phyloP scores from a whole-genome alignment of 2,329 filamentous ascomycete genomes.

The Myriangium duriaei region DNA sequence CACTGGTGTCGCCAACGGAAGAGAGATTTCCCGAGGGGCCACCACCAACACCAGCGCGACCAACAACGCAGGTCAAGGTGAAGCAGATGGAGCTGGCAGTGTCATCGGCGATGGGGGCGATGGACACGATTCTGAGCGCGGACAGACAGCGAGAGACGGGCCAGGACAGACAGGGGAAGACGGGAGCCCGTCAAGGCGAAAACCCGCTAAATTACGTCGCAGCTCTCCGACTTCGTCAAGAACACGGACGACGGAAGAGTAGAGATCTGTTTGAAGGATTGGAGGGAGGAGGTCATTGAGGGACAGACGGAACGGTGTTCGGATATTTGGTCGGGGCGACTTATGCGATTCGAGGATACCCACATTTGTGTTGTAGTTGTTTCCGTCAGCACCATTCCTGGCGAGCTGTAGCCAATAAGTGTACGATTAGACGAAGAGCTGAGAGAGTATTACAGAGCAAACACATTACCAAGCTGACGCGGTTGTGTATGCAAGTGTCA shows the following conservation, averaged over 20 bases:
- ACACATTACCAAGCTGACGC: too few species aligned
- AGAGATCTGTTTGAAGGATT: constrained; percentile 9
- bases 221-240: constrained; percentile 12
- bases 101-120: constrained; percentile 9
- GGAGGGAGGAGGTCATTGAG: constrained; percentile 4
- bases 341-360: neutral
- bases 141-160: constrained; percentile 4
- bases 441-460: too few species aligned
- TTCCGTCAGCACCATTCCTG: too few species aligned
- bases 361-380: too few species aligned
- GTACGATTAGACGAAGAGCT: too few species aligned
- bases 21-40: constrained; percentile 5
- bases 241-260: constrained; percentile 6
- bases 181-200: constrained; percentile 6
- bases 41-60: constrained; percentile 8
- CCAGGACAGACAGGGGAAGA: constrained; percentile 7
- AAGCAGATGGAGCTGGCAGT: constrained; percentile 8
- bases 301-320: too few species aligned
- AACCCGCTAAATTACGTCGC: constrained; percentile 15
- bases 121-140: constrained; percentile 8
- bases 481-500: too few species aligned
- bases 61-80: constrained; percentile 7
- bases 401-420: too few species aligned
- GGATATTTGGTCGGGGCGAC: too few species aligned
- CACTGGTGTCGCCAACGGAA: neutral